phyloP scores from a whole-genome alignment of 75 land plant genomes.

The Pinus albicaulis region DNA sequence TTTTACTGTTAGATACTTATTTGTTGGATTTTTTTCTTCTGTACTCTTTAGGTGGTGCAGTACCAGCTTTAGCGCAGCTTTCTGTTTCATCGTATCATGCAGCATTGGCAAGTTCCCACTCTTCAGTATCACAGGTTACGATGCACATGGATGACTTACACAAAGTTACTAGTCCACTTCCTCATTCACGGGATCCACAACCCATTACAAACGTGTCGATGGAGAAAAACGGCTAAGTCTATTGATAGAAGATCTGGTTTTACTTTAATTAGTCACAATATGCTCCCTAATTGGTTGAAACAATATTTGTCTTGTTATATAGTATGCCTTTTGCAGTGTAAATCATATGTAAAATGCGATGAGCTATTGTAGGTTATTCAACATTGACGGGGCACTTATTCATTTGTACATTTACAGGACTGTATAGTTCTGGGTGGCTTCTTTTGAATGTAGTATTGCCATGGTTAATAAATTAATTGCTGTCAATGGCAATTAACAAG shows the following conservation, averaged over 20 bases:
- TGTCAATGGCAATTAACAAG: neutral
- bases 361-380: neutral
- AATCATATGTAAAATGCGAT: slow-evolving; percentile 3
- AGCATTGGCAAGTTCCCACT: neutral
- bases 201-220: neutral
- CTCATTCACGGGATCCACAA: slow-evolving; percentile 5
- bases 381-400: neutral
- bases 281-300: neutral
- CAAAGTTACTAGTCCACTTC: slow-evolving; percentile 3
- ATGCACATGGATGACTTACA: slow-evolving; percentile 7
- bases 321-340: neutral
- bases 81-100: slow-evolving; percentile 51
- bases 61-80: slow-evolving; percentile 54
- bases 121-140: slow-evolving; percentile 3
- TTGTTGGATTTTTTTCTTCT: too few species aligned
- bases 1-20: too few species aligned
- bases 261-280: neutral
- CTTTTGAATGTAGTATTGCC: neutral
- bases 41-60: slow-evolving; percentile 42
- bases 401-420: neutral
- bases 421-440: neutral
- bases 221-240: neutral
- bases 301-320: neutral
- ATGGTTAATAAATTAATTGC: neutral
- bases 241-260: neutral